Evolutionary conservation across 345 rosid genomes (phyloP).

Genomic region (Gossypium ekmanianum): DNA sequence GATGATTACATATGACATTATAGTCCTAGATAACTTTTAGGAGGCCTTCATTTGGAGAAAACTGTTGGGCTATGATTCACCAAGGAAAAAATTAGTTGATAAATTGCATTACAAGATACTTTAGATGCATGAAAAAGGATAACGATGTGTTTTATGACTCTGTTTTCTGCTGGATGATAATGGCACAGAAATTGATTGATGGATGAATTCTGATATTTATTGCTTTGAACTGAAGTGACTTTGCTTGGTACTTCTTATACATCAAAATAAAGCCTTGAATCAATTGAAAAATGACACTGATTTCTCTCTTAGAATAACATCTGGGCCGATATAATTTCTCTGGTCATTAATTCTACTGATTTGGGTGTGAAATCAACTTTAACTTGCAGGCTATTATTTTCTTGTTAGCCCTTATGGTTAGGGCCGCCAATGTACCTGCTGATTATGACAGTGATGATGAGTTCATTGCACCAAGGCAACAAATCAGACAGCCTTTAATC

Average conservation of each 20-base stretch:
- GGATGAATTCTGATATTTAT: neutral
- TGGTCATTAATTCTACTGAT: neutral
- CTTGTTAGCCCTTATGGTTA: constrained; percentile 74
- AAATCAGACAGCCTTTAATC: constrained; percentile 70
- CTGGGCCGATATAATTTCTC: neutral
- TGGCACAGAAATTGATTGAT: neutral
- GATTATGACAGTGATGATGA: constrained; percentile 98
- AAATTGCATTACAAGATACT: neutral
- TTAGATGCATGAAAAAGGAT: neutral
- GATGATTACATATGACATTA: neutral
- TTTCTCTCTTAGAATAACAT: neutral
- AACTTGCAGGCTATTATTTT: constrained; percentile 72
- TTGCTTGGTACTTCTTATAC: neutral
- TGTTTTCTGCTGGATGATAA: neutral
- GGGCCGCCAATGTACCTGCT: constrained; percentile 69
- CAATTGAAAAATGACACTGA: neutral
- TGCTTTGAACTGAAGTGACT: neutral
- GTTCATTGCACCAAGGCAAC: constrained; percentile 67
- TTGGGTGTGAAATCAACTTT: constrained; percentile 14
- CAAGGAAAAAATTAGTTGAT: neutral
- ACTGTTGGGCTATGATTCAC: neutral
- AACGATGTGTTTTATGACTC: neutral
- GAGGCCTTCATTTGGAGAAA: neutral
- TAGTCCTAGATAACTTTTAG: neutral
- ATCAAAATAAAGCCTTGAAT: neutral